These are phyloP conservation scores for Tylopilus vinaceipallidus DNA, from an alignment of 768 basidiomycete genomes.

Conservation along the genomic window DNA sequence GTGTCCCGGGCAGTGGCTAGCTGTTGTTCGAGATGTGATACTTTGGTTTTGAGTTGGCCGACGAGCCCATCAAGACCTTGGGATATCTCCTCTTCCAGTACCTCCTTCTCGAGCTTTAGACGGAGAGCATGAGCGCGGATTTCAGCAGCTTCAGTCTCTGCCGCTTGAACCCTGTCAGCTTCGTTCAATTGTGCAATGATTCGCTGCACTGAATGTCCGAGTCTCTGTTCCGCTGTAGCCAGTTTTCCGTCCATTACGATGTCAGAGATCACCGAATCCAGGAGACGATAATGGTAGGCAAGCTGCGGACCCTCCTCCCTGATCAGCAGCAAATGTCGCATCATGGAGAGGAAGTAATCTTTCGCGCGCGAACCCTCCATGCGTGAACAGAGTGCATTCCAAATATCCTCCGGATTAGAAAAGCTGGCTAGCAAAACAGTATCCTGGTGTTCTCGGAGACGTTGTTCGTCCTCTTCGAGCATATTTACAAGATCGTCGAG, in stretches of 20 bases:
- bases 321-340: conserved; percentile 91
- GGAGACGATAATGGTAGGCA: conserved; percentile 86
- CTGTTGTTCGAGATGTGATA: conserved; percentile 72
- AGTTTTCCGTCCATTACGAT: conserved; percentile 92
- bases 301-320: conserved; percentile 82
- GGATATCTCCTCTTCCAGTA: conserved; percentile 76
- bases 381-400: conserved; percentile 73
- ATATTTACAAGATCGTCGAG: conserved; percentile 56
- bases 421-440: conserved; percentile 74
- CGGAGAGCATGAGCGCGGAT: conserved; percentile 62
- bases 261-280: conserved; percentile 86
- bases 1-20: conserved; percentile 77
- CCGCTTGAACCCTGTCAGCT: conserved; percentile 75
- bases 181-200: conserved; percentile 90
- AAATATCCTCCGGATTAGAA: conserved; percentile 82
- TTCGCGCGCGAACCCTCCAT: conserved; percentile 76
- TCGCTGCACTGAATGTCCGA: conserved; percentile 87
- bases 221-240: conserved; percentile 75
- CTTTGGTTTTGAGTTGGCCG: conserved; percentile 72
- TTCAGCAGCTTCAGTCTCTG: conserved; percentile 73
- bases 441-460: conserved; percentile 71
- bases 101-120: conserved; percentile 79
- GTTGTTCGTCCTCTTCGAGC: conserved; percentile 73
- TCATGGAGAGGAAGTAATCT: conserved; percentile 87
- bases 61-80: conserved; percentile 82